phyloP scores from a whole-genome alignment of 306 rosid genomes.

The Inga leiocalycina region DNA sequence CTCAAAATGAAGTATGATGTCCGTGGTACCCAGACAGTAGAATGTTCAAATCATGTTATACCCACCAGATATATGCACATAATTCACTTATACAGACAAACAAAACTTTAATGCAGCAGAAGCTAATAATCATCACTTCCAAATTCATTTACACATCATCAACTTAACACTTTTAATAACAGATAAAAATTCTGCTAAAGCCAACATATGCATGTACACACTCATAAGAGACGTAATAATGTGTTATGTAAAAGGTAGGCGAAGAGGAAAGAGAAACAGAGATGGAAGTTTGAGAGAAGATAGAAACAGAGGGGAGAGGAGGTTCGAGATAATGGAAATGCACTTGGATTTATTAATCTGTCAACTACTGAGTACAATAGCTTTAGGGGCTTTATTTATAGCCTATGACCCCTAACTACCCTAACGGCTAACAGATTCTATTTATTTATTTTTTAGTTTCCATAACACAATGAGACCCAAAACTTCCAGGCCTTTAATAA shows the following conservation, averaged over 20 bases:
- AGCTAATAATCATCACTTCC: constrained; percentile 16
- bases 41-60: not conserved
- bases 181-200: not conserved
- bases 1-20: not conserved
- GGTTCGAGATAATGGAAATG: too few species aligned
- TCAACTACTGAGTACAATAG: too few species aligned
- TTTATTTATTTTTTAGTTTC: too few species aligned
- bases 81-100: constrained; percentile 11
- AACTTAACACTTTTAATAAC: not conserved
- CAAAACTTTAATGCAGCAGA: not conserved
- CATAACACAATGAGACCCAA: not conserved
- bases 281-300: too few species aligned
- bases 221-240: not conserved
- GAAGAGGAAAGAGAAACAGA: too few species aligned
- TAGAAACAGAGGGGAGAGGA: too few species aligned
- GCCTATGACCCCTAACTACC: too few species aligned
- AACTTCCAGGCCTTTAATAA: not conserved
- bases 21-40: not conserved
- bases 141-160: not conserved
- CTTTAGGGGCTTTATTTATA: too few species aligned
- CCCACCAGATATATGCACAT: not conserved
- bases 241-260: too few species aligned
- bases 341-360: too few species aligned
- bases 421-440: too few species aligned
- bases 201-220: not conserved